These are phyloP conservation scores for Hymenochaete sp. DNA, from an alignment of 1,284 basidiomycete genomes.

Conservation along the genomic window DNA sequence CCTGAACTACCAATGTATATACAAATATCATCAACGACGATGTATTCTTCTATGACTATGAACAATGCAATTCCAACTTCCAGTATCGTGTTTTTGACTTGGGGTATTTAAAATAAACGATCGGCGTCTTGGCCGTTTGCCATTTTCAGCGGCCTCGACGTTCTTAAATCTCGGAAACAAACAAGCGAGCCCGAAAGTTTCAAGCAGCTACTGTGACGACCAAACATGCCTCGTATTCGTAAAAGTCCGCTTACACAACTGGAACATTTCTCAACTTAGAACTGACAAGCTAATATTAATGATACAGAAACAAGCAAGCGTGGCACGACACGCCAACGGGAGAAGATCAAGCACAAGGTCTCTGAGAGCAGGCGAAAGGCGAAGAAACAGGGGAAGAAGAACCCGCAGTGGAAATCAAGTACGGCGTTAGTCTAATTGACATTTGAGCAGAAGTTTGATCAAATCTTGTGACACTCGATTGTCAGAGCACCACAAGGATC, in stretches of 20 bases:
- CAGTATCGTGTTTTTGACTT: too few relatives aligned
- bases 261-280: neutral
- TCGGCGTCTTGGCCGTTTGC: too few relatives aligned
- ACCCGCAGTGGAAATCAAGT: constrained; percentile 89
- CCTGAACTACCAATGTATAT: too few relatives aligned
- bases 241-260: constrained; percentile 44
- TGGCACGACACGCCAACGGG: constrained; percentile 62
- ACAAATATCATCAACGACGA: too few relatives aligned
- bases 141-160: too few relatives aligned
- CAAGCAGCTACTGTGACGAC: neutral
- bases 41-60: too few relatives aligned
- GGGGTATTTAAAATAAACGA: too few relatives aligned
- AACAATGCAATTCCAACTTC: too few relatives aligned
- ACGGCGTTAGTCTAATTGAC: constrained; percentile 28
- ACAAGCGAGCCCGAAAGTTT: too few relatives aligned
- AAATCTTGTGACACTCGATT: neutral
- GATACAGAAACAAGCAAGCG: constrained; percentile 80
- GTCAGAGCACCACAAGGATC: constrained; percentile 73
- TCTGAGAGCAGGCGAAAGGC: constrained; percentile 73
- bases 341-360: constrained; percentile 74
- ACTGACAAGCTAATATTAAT: too few relatives aligned
- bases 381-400: constrained; percentile 75
- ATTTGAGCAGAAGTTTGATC: neutral
- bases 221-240: constrained; percentile 63
- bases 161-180: too few relatives aligned